Percentiles rank a stretch among this genome's conserved stretches.
Conservation (phyloP, 1,284 basidiomycete species). For the Porphyrellus sp. region DNA sequence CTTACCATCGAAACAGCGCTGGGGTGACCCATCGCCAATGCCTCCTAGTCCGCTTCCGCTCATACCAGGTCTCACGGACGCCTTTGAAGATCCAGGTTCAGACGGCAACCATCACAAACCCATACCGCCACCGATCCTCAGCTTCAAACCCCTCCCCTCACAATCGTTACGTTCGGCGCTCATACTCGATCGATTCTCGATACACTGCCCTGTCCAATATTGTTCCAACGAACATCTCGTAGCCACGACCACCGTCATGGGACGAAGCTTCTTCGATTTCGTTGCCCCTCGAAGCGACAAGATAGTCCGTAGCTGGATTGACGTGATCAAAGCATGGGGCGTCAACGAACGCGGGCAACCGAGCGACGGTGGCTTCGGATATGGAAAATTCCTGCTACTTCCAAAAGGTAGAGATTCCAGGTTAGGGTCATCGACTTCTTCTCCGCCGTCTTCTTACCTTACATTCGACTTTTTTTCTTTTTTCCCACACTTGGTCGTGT, state of each 20-base stretch:
- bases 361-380: conserved; percentile 77
- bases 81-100: conserved; percentile 3
- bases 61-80: conserved; percentile 19
- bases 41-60: conserved; percentile 42
- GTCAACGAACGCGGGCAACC: conserved; percentile 77
- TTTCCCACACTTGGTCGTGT: neutral
- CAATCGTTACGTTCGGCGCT: conserved; percentile 68
- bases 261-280: conserved; percentile 72
- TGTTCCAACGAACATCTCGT: conserved; percentile 69
- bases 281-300: conserved; percentile 58
- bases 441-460: neutral
- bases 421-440: conserved; percentile 25
- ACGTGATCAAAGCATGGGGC: conserved; percentile 72
- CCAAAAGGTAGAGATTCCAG: conserved; percentile 57
- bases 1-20: conserved; percentile 45
- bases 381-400: conserved; percentile 60
- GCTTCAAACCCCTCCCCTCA: conserved; percentile 56
- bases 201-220: conserved; percentile 59
- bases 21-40: conserved; percentile 70
- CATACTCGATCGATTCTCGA: conserved; percentile 70
- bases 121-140: conserved; percentile 32
- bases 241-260: conserved; percentile 51
- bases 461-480: neutral
- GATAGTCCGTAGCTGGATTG: conserved; percentile 65
- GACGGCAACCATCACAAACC: conserved; percentile 4